A percentile compares a stretch with the other conserved stretches of the same genome.
Evolutionary conservation across 192 early-diverging fungal species (phyloP).

Genomic region (Coemansia sp.): DNA sequence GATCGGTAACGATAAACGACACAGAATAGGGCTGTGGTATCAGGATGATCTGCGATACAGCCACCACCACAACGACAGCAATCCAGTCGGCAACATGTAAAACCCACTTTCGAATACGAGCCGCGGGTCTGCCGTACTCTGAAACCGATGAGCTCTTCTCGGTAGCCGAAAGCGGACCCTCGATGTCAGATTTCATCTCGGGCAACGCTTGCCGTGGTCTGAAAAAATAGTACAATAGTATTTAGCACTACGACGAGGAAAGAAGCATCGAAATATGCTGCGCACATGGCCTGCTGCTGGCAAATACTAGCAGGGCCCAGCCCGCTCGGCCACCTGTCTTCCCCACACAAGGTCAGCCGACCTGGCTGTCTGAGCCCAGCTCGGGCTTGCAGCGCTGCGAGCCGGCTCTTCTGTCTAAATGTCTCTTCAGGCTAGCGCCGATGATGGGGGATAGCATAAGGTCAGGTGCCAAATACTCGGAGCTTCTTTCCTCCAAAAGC

Average conservation of each 20-base stretch:
- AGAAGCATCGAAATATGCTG: not conserved
- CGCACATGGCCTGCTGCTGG: not conserved
- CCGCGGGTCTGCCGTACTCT: not conserved
- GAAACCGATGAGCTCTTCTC: conserved; percentile 2
- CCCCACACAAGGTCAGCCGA: not conserved
- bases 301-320: not conserved
- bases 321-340: not conserved
- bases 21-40: conserved; percentile 19
- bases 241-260: not conserved
- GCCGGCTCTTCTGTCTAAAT: not conserved
- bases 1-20: conserved; percentile 26
- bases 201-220: not conserved
- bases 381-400: not conserved
- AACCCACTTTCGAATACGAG: conserved; percentile 9
- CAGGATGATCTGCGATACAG: conserved; percentile 28
- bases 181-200: not conserved
- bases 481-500: not conserved
- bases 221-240: not conserved
- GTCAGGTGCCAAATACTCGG: not conserved
- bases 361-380: not conserved
- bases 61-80: conserved; percentile 9
- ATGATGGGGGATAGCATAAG: not conserved
- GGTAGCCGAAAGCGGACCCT: not conserved
- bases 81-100: conserved; percentile 43
- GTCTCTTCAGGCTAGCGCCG: not conserved